Percentiles rank a stretch among this genome's conserved stretches.
Conservation (phyloP, 2,329 filamentous ascomycete species). For the Diaporthe vaccinii region DNA sequence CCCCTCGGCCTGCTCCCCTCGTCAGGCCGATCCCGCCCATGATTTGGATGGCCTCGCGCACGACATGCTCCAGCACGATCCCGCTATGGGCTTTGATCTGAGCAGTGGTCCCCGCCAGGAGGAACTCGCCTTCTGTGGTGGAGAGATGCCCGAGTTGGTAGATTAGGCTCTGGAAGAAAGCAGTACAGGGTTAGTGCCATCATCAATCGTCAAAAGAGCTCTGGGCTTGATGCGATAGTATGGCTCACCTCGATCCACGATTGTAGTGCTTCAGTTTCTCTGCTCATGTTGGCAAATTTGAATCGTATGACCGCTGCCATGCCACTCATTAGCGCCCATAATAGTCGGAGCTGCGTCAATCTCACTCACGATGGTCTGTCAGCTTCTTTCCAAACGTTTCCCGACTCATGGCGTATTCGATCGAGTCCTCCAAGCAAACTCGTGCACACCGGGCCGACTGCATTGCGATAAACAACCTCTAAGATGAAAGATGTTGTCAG, state of each 20-base stretch:
- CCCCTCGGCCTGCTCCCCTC: conserved; percentile 41
- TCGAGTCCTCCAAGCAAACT: conserved; percentile 64
- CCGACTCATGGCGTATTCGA: conserved; percentile 46
- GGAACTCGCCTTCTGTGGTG: conserved; percentile 44
- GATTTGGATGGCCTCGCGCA: conserved; percentile 41
- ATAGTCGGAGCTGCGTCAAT: not conserved
- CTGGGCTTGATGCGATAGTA: too few species aligned
- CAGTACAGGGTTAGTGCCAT: not conserved
- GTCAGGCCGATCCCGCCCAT: conserved; percentile 42
- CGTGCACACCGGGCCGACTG: conserved; percentile 68
- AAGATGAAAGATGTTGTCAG: not conserved
- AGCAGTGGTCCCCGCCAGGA: conserved; percentile 44
- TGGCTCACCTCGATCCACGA: conserved; percentile 41
- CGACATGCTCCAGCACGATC: conserved; percentile 41
- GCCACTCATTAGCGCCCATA: not conserved
- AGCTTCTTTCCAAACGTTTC: conserved; percentile 43
- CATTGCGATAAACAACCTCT: conserved; percentile 65
- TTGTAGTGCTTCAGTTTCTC: conserved; percentile 41
- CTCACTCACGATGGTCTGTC: conserved; percentile 38
- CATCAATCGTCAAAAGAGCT: not conserved
- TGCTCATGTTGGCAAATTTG: conserved; percentile 43
- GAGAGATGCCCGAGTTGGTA: conserved; percentile 55
- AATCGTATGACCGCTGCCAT: conserved; percentile 39
- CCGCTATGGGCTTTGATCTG: conserved; percentile 43
- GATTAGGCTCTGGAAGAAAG: conserved; percentile 51